Conservation (phyloP, 257 asterid genomes). For the Lantana camara region DNA sequence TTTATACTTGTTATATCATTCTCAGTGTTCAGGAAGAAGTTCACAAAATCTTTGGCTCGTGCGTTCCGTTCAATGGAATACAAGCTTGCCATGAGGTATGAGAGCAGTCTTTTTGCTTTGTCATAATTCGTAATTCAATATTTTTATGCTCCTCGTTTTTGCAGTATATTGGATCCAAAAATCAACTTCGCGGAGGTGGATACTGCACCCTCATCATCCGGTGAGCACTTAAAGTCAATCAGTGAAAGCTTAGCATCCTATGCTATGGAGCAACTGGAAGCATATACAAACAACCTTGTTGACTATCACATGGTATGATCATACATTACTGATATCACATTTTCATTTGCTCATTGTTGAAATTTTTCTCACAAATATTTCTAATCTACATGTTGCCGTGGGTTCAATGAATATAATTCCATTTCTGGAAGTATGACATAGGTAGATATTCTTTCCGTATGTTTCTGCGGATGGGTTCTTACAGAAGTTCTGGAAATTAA, state of each 20-base stretch:
- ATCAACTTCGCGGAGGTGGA: constrained; percentile 58
- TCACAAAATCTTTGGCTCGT: constrained; percentile 49
- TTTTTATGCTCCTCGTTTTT: constrained; percentile 34
- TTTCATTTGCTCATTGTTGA: constrained; percentile 11
- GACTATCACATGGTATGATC: constrained; percentile 64
- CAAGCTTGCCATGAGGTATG: constrained; percentile 97
- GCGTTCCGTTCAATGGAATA: constrained; percentile 77
- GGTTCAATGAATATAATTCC: not conserved
- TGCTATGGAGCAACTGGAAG: constrained; percentile 74
- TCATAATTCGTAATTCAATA: constrained; percentile 20
- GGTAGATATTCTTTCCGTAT: too few species aligned
- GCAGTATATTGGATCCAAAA: constrained; percentile 93
- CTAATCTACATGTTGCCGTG: not conserved
- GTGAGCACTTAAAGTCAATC: constrained; percentile 44
- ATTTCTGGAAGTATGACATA: too few species aligned
- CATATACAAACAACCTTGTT: constrained; percentile 69
- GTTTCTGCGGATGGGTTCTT: too few species aligned
- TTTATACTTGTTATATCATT: constrained; percentile 17
- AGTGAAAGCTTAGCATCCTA: constrained; percentile 50
- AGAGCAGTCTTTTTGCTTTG: constrained; percentile 14
- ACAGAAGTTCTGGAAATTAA: too few species aligned
- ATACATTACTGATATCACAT: constrained; percentile 1
- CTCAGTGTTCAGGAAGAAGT: constrained; percentile 70
- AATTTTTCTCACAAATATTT: not conserved
- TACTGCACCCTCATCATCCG: constrained; percentile 43